These are phyloP conservation scores for Termitomyces sp. DNA, from an alignment of 768 basidiomycete species.

Conservation along the genomic window DNA sequence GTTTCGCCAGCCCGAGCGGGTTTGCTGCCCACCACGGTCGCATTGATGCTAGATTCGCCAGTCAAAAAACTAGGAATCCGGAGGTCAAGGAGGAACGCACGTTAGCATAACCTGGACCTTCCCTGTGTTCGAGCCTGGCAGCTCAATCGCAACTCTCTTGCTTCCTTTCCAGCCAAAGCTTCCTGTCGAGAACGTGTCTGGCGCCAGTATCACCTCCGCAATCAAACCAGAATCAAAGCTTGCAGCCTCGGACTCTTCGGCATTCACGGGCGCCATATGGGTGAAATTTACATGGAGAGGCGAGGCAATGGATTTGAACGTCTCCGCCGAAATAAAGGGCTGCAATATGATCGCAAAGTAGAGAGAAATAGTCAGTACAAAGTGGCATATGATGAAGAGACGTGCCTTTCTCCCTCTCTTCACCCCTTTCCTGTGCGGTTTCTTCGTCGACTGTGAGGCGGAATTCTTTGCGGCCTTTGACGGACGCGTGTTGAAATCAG, in stretches of 20 bases:
- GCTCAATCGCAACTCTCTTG: conserved; percentile 61
- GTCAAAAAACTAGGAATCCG: background rate
- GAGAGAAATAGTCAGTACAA: conserved; percentile 1
- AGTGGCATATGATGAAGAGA: background rate
- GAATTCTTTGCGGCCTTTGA: conserved; percentile 49
- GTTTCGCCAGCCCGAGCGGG: conserved; percentile 33
- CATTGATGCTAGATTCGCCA: conserved; percentile 54
- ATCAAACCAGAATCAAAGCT: conserved; percentile 57
- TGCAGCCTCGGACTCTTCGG: conserved; percentile 30
- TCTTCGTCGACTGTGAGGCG: conserved; percentile 27
- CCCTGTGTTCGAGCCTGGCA: conserved; percentile 51
- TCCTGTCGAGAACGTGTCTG: conserved; percentile 64
- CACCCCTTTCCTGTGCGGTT: conserved; percentile 26
- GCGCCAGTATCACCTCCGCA: conserved; percentile 47
- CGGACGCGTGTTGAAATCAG: conserved; percentile 33
- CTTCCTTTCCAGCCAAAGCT: conserved; percentile 85
- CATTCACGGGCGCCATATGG: conserved; percentile 44
- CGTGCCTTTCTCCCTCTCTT: conserved; percentile 48
- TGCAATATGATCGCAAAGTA: conserved; percentile 17
- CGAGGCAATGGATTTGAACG: conserved; percentile 60
- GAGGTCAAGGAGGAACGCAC: conserved; percentile 34
- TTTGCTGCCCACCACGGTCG: conserved; percentile 71
- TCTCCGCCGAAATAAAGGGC: conserved; percentile 40
- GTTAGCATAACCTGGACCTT: conserved; percentile 71
- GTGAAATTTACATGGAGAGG: conserved; percentile 65